Percentiles rank a stretch among this genome's conserved stretches.
phyloP scores from a whole-genome alignment of 768 basidiomycete species.

The Phlebiopsis flavidoalba region DNA sequence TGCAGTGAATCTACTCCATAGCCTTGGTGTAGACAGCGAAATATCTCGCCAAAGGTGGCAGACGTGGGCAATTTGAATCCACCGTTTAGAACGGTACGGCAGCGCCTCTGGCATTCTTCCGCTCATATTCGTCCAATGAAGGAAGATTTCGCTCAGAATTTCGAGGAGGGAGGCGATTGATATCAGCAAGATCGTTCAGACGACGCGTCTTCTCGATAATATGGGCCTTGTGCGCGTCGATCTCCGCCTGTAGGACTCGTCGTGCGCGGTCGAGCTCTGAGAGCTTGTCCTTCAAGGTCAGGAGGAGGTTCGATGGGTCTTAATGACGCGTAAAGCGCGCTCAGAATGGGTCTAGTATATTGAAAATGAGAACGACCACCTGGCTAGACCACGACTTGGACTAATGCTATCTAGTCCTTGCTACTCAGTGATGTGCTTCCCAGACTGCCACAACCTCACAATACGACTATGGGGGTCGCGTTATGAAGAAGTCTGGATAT shows the following conservation, averaged over 20 bases:
- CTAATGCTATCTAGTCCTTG: too few relatives aligned
- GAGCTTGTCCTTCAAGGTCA: too few relatives aligned
- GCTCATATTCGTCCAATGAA: background rate
- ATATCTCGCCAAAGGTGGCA: slow-evolving; percentile 9
- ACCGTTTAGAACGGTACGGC: background rate
- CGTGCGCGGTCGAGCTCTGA: background rate
- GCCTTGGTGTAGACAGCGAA: slow-evolving; percentile 1
- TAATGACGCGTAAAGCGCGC: too few relatives aligned
- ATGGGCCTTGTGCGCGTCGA: background rate
- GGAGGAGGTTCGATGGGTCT: too few relatives aligned
- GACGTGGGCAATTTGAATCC: slow-evolving; percentile 7
- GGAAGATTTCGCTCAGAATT: slow-evolving; percentile 8
- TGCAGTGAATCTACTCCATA: slow-evolving; percentile 5
- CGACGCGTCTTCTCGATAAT: slow-evolving; percentile 4
- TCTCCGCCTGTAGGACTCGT: background rate
- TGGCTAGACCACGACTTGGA: too few relatives aligned
- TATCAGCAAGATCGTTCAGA: slow-evolving; percentile 4
- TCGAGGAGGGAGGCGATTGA: slow-evolving; percentile 5
- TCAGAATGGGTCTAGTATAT: too few relatives aligned
- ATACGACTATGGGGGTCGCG: too few relatives aligned
- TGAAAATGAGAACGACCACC: too few relatives aligned
- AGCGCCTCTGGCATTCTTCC: background rate
- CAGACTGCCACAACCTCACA: too few relatives aligned
- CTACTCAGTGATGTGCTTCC: too few relatives aligned
- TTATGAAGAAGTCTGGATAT: too few relatives aligned